Evolutionary conservation across 2,329 filamentous ascomycete species (phyloP).

Genomic region (Emergomyces africanus): DNA sequence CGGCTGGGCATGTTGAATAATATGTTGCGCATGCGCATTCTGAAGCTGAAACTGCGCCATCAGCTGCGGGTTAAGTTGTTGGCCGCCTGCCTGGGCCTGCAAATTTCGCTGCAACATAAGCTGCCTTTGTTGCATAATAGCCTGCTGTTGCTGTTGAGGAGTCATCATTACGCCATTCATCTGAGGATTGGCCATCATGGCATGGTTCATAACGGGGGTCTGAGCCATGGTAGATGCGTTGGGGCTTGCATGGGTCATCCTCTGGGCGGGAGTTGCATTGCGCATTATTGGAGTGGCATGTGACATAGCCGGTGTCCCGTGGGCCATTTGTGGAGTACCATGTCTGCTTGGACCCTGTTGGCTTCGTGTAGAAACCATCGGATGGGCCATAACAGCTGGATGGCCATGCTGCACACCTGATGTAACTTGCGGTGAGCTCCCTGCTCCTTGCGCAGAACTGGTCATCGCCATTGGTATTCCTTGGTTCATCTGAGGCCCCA

Average conservation of each 20-base stretch:
- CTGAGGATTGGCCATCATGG: conserved; percentile 29
- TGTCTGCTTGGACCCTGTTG: conserved; percentile 36
- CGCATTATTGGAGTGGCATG: conserved; percentile 37
- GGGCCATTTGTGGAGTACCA: conserved; percentile 36
- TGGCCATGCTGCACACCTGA: conserved; percentile 36
- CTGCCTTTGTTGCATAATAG: conserved; percentile 26
- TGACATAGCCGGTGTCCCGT: conserved; percentile 34
- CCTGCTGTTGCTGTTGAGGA: conserved; percentile 27
- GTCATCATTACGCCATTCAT: conserved; percentile 27
- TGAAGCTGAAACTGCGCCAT: conserved; percentile 31
- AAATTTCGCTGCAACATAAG: conserved; percentile 7
- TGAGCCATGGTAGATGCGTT: conserved; percentile 28
- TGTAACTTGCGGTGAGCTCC: conserved; percentile 33
- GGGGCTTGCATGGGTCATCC: conserved; percentile 35
- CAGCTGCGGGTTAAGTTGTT: conserved; percentile 29
- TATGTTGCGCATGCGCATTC: conserved; percentile 34
- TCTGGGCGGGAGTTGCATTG: conserved; percentile 35
- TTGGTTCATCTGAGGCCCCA: conserved; percentile 24
- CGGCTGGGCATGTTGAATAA: conserved; percentile 28
- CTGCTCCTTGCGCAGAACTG: conserved; percentile 33
- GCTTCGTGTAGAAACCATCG: conserved; percentile 33
- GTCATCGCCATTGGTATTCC: conserved; percentile 34
- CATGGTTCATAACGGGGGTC: conserved; percentile 34
- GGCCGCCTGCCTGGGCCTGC: conserved; percentile 11
- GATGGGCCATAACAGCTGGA: conserved; percentile 32